A percentile compares a stretch with the other conserved stretches of the same genome.
phyloP scores from a whole-genome alignment of 2,329 filamentous ascomycete species.

The Paracamarosporium sp. region DNA sequence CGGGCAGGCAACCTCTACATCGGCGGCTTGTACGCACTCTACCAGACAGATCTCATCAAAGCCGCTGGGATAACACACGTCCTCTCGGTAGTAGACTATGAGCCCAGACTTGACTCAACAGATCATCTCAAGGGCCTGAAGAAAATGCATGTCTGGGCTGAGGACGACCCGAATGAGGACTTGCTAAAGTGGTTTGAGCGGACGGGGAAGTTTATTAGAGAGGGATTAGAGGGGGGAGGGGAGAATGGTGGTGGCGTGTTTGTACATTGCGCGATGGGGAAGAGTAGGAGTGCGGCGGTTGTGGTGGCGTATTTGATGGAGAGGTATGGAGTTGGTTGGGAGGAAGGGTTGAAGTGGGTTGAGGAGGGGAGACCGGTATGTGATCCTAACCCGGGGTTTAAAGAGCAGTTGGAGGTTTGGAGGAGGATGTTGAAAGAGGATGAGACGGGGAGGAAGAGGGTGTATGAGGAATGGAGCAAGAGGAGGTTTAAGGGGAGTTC shows the following conservation, averaged over 20 bases:
- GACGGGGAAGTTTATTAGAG: constrained; percentile 31
- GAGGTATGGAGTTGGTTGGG: constrained; percentile 26
- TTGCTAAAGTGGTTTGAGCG: constrained; percentile 32
- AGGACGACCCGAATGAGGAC: constrained; percentile 43
- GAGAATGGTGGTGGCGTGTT: constrained; percentile 30
- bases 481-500: constrained; percentile 41
- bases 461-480: constrained; percentile 44
- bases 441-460: constrained; percentile 23
- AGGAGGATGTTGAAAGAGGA: constrained; percentile 32
- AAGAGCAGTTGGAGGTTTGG: constrained; percentile 41
- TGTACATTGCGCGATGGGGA: constrained; percentile 46
- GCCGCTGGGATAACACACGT: constrained; percentile 42
- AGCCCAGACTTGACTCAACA: constrained; percentile 23
- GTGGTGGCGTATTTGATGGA: constrained; percentile 43
- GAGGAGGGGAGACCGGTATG: constrained; percentile 43
- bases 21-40: constrained; percentile 51
- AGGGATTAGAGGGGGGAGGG: constrained; percentile 18
- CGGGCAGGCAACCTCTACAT: constrained; percentile 46
- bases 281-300: constrained; percentile 39
- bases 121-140: constrained; percentile 35
- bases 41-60: constrained; percentile 45
- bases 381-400: constrained; percentile 43
- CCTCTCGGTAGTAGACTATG: constrained; percentile 41
- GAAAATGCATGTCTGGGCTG: constrained; percentile 37
- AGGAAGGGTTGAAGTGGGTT: constrained; percentile 31